Conservation (phyloP, 805 yeast species). For the Myxozyma sirexii region DNA sequence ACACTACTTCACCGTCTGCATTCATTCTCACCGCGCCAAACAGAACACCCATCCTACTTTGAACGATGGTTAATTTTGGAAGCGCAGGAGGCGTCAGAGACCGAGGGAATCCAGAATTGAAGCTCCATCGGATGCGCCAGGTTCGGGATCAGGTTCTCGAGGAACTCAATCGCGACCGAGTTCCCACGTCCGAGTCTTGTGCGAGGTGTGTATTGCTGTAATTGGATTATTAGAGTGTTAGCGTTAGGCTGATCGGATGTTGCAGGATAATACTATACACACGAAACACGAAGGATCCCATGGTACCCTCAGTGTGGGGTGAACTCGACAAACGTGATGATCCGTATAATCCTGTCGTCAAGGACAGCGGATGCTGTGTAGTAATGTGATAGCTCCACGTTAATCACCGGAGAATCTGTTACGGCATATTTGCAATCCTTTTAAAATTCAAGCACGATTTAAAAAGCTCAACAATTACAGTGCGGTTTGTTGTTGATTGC, state of each 20-base stretch:
- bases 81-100: conserved; percentile 10
- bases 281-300: conserved; percentile 28
- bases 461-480: background rate
- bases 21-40: background rate
- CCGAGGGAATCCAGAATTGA: conserved; percentile 13
- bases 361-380: conserved; percentile 18
- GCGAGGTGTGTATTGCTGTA: conserved; percentile 5
- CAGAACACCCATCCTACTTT: background rate
- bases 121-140: conserved; percentile 11
- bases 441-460: too few relatives aligned
- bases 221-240: background rate
- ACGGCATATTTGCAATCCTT: too few relatives aligned
- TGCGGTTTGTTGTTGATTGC: too few relatives aligned
- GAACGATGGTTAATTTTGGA: conserved; percentile 1
- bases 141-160: conserved; percentile 12
- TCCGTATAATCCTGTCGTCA: conserved; percentile 30
- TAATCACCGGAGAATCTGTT: too few relatives aligned
- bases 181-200: conserved; percentile 16
- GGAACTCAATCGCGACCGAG: conserved; percentile 22
- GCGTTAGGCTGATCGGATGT: background rate
- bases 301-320: conserved; percentile 35
- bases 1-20: too few relatives aligned
- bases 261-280: conserved; percentile 31
- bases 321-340: conserved; percentile 29
- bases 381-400: conserved; percentile 15